Evolutionary conservation across 495 filamentous ascomycete species (phyloP), one percentile per base, ranked within the genome.

Genomic region (Xylaria palmicola): DNA sequence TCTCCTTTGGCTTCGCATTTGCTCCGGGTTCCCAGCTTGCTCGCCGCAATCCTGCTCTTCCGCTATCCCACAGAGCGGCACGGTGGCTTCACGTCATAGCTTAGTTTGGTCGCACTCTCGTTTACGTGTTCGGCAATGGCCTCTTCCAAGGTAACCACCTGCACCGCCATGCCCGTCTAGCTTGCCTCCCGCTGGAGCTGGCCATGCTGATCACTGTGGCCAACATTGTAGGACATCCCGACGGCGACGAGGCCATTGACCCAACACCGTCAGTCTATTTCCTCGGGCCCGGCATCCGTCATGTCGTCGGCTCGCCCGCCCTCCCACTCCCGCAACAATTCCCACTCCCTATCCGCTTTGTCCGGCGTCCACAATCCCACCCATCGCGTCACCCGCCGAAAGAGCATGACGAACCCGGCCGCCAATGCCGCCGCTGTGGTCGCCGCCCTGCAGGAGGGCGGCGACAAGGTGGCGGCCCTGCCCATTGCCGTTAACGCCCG

Each of bases 321-420:
- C 64, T 78, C 85, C 55, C 83, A 84, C 68, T 85, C 83, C 49
- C 89, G 92, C 62, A 85, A 86, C 65, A 92, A 93, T 75, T 89
- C 92, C 17, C 89, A 95, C 72, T 93, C 90, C 15, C 79, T 91
- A 54, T 90, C 91, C 41, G 76, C 90, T 62, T 88, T 90, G 67
- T 70, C 70, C 49, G 69, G 72, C 50, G 85, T 91, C 37, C 82
- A 91, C 75, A 93, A 91, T 75, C 72, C 86, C 67, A 85, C 83
- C 71, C 88, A 96, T 73, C 90, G 94, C 55, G 85, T 98, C 62
- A 92, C 90, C 61, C 90, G 94, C 62, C 84, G 94, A 58, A 98
- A 98, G 85, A 97, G 93, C 76, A 92, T 92, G 64, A 91, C 90
- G 53, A 87, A 84, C 32, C 85, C 87, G 27, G 82, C 84, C 29